Conservation (phyloP, 768 basidiomycete genomes). For the Termitomyces sp. region DNA sequence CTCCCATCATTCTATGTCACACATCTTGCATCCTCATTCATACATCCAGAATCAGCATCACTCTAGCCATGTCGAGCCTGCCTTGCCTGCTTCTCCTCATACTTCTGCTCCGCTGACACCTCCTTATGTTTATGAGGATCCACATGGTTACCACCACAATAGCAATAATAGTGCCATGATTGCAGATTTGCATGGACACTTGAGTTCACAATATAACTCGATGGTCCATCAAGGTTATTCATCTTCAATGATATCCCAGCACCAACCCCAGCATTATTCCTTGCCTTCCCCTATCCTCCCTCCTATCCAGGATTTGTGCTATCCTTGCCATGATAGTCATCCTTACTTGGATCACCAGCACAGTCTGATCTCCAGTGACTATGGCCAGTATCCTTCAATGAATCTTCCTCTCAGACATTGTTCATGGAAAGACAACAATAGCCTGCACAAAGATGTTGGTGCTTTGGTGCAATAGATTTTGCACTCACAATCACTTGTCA, state of each 20-base stretch:
- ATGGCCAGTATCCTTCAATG: conserved; percentile 37
- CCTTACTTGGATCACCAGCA: conserved; percentile 4
- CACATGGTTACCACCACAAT: conserved; percentile 34
- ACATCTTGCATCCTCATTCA: conserved; percentile 53
- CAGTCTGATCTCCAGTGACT: conserved; percentile 26
- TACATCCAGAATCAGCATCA: conserved; percentile 34
- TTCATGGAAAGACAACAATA: conserved; percentile 46
- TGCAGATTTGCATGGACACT: conserved; percentile 25
- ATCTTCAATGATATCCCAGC: conserved; percentile 16
- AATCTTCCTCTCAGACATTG: conserved; percentile 29
- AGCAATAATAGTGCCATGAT: conserved; percentile 17
- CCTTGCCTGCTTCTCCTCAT: conserved; percentile 49
- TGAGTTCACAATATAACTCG: conserved; percentile 20
- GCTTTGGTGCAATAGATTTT: conserved; percentile 28
- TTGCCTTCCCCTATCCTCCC: conserved; percentile 56
- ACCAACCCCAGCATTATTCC: conserved; percentile 33
- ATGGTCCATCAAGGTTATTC: conserved; percentile 20
- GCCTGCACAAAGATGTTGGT: conserved; percentile 38
- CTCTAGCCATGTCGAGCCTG: conserved; percentile 31
- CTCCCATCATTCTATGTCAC: conserved; percentile 59
- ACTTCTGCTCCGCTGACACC: conserved; percentile 41
- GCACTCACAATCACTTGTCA: not conserved
- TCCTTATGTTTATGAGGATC: conserved; percentile 44
- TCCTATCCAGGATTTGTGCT: conserved; percentile 46
- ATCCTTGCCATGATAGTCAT: conserved; percentile 25